Conservation (phyloP, 2,329 filamentous ascomycete species). For the Phaeosphaeriaceae sp. region DNA sequence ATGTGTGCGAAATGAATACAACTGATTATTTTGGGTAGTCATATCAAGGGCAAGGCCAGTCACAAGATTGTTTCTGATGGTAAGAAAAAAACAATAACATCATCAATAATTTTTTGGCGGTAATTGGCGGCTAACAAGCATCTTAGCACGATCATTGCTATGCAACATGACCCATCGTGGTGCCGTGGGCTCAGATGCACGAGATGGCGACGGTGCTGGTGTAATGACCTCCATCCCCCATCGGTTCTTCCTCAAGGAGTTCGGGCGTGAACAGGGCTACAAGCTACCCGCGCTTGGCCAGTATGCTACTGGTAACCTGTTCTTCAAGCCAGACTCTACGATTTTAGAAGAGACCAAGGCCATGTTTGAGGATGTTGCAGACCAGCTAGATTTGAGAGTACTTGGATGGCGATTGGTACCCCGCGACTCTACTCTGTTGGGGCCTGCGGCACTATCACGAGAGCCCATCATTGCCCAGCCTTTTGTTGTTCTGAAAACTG, state of each 20-base stretch:
- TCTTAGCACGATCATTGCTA: slow-evolving; percentile 83
- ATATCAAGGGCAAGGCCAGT: slow-evolving; percentile 96
- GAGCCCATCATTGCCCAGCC: slow-evolving; percentile 96
- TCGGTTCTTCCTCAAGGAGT: slow-evolving; percentile 98
- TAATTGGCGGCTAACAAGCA: slow-evolving; percentile 36
- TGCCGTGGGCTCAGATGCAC: slow-evolving; percentile 95
- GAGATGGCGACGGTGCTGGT: slow-evolving; percentile 97
- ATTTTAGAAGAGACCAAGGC: slow-evolving; percentile 87
- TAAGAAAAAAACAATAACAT: slow-evolving; percentile 54
- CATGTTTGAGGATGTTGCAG: slow-evolving; percentile 93
- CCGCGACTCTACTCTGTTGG: slow-evolving; percentile 89
- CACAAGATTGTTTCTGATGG: slow-evolving; percentile 99
- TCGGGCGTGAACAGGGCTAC: slow-evolving; percentile 86
- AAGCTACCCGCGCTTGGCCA: slow-evolving; percentile 87
- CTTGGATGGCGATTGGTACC: slow-evolving; percentile 97
- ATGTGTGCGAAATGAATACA: slow-evolving; percentile 1
- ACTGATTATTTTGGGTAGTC: slow-evolving; percentile 61
- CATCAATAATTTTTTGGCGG: background rate
- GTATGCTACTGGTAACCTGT: slow-evolving; percentile 96
- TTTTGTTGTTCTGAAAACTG: slow-evolving; percentile 85
- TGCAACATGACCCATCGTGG: slow-evolving; percentile 99
- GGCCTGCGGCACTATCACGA: slow-evolving; percentile 88
- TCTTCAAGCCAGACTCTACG: slow-evolving; percentile 96
- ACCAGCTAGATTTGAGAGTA: slow-evolving; percentile 84
- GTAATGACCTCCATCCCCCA: slow-evolving; percentile 99